Conservation (phyloP, 495 filamentous ascomycete genomes). For the Penicillium lividum region DNA sequence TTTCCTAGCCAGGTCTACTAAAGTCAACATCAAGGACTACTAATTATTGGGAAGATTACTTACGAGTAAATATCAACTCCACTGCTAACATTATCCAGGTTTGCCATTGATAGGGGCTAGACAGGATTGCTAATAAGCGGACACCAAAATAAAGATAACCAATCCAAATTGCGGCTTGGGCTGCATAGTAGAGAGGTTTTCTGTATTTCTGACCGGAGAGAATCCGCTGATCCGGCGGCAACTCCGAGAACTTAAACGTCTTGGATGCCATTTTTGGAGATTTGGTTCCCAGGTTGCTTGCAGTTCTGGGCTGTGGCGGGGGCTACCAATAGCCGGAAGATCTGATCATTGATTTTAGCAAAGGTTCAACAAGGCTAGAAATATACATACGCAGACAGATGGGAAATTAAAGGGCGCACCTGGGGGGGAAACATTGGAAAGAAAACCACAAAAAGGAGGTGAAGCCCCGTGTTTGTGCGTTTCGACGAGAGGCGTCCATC, state of each 20-base stretch:
- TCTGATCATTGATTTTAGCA: neutral
- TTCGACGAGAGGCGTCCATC: conserved; percentile 12
- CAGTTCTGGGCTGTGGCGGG: neutral
- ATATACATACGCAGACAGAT: neutral
- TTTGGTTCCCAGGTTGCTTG: neutral
- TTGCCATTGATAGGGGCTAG: conserved; percentile 21
- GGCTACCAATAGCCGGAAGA: neutral
- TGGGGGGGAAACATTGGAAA: neutral
- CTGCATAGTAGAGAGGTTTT: conserved; percentile 21
- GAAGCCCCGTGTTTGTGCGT: conserved; percentile 16
- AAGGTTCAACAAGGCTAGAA: neutral
- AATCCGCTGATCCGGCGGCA: conserved; percentile 22
- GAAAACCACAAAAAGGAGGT: conserved; percentile 12
- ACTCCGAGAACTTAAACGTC: conserved; percentile 27
- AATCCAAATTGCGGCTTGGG: conserved; percentile 27
- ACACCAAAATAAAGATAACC: conserved; percentile 25
- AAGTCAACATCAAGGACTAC: conserved; percentile 1
- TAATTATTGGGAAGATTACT: conserved; percentile 5
- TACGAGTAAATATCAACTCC: conserved; percentile 32
- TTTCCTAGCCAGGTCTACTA: conserved; percentile 26
- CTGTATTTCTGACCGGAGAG: conserved; percentile 23
- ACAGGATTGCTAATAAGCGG: conserved; percentile 21
- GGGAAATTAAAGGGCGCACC: neutral
- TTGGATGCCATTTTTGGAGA: conserved; percentile 6
- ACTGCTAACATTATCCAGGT: conserved; percentile 34